Evolutionary conservation across 306 rosid species (phyloP), one percentile per base, ranked within the genome.

Genomic region (Delonix regia): DNA sequence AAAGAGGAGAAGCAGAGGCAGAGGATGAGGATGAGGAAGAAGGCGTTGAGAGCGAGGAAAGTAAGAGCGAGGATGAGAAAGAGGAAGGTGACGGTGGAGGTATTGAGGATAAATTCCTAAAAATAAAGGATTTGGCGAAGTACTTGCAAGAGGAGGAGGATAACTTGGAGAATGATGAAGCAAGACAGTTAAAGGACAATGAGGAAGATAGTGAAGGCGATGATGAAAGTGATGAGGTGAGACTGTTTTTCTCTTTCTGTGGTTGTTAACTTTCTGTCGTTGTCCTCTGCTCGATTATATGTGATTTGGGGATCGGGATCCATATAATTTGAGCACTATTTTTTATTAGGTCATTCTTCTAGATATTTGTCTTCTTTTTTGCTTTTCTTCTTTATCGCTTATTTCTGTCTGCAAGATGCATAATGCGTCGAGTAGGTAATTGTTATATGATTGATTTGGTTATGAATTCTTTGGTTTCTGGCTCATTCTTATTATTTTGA

Each of bases 21-120:
- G 90, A 56, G 0, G 68, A 57, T 1, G 82, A 28, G 0, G 77
- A 59, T 2, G 82, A 27, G 0, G 77, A 45, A 0, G 81, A n/a
- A 3, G 34, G 49, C 49, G 9, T 1, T 36, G 78, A 74, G 4
- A 49, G 36, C 2, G 80, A 19, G 1, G 74, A 19, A 21, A 21
- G 28, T 21, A 21, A 63, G 25, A 81, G 69, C 3, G 57, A 28
- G 16, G 74, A 55, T 22, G 70, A 1, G 75, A 41, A 6, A 69
- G 57, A 59, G 45, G 34, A 84, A 39, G 81, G 44, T 36, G 56
- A 65, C 61, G 77, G 69, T 59, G 89, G 73, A 78, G 94, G 85
- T 15, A 83, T 95, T 72, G 98, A 91, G 30, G 99, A 95, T 76
- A 73, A 80, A 55, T 93, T 92, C 69, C 80, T 95, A 67, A 95